Percentiles rank a stretch among this genome's conserved stretches.
Conservation (phyloP, 306 rosid genomes). For the Albizia julibrissin region DNA sequence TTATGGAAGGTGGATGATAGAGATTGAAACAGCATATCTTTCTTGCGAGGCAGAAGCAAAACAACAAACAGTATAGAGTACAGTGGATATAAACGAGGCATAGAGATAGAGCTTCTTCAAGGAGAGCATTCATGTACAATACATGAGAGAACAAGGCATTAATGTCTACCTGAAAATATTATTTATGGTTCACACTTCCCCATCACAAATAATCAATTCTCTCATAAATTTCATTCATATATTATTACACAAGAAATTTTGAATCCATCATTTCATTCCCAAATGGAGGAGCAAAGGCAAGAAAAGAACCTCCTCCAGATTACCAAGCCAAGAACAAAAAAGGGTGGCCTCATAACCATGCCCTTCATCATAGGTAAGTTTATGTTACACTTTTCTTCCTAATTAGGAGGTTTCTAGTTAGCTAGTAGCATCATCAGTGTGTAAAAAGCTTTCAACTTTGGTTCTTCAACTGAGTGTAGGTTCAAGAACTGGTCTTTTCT, state of each 20-base stretch:
- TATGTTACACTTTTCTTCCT: background rate
- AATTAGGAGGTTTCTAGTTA: too few relatives aligned
- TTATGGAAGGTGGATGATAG: background rate
- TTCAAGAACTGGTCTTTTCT: too few relatives aligned
- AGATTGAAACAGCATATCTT: background rate
- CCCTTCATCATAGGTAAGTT: slow-evolving; percentile 71
- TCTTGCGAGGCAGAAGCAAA: too few relatives aligned
- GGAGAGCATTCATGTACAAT: background rate
- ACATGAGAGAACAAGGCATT: background rate
- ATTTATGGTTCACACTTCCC: background rate
- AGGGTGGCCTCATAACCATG: slow-evolving; percentile 79
- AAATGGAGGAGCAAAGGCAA: slow-evolving; percentile 33
- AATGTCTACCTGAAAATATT: background rate
- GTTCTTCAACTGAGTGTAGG: too few relatives aligned
- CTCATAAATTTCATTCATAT: background rate
- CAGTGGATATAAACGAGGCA: slow-evolving; percentile 22
- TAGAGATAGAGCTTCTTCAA: background rate
- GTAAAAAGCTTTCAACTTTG: too few relatives aligned
- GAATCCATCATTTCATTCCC: background rate
- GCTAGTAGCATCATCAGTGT: too few relatives aligned
- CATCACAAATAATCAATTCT: slow-evolving; percentile 16
- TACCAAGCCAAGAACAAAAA: slow-evolving; percentile 39
- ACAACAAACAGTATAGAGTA: background rate
- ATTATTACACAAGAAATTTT: slow-evolving; percentile 17
- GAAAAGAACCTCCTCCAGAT: slow-evolving; percentile 24